phyloP scores from a whole-genome alignment of 768 basidiomycete genomes.

The Hericium coralloides region DNA sequence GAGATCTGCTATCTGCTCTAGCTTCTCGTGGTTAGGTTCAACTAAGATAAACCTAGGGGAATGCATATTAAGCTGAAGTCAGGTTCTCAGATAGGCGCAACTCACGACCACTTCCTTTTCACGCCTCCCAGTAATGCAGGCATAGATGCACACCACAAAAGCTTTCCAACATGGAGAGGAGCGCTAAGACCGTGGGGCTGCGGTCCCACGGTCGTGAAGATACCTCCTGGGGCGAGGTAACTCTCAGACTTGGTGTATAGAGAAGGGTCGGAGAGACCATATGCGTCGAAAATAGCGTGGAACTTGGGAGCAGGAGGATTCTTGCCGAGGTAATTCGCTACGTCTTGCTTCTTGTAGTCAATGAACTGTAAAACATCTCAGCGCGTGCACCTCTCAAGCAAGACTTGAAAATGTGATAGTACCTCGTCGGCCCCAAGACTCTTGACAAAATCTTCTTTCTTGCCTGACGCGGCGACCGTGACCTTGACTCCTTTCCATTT shows the following conservation, averaged over 20 bases:
- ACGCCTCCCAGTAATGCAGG: slow-evolving; percentile 50
- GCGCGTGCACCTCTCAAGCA: background rate
- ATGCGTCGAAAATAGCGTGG: slow-evolving; percentile 52
- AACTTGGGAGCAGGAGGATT: slow-evolving; percentile 43
- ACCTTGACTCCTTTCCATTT: slow-evolving; percentile 55
- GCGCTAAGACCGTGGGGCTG: slow-evolving; percentile 20
- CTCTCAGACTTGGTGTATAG: slow-evolving; percentile 41
- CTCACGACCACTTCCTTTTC: slow-evolving; percentile 38
- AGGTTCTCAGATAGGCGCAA: background rate
- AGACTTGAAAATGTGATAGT: background rate
- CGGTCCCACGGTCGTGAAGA: slow-evolving; percentile 47
- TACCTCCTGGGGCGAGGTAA: slow-evolving; percentile 46
- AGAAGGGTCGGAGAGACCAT: slow-evolving; percentile 34
- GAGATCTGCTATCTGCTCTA: no score
- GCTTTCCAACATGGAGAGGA: slow-evolving; percentile 2
- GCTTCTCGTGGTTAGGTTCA: no score
- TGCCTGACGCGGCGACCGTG: slow-evolving; percentile 47
- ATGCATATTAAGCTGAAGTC: background rate
- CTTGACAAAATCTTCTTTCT: slow-evolving; percentile 51
- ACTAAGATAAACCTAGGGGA: no score
- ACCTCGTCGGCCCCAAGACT: slow-evolving; percentile 60
- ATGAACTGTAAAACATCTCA: slow-evolving; percentile 30
- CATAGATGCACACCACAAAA: slow-evolving; percentile 11
- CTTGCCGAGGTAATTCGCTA: slow-evolving; percentile 36
- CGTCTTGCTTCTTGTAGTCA: slow-evolving; percentile 48